Conservation (phyloP, 1,284 basidiomycete species). For the Fomitopsis pinicola region DNA sequence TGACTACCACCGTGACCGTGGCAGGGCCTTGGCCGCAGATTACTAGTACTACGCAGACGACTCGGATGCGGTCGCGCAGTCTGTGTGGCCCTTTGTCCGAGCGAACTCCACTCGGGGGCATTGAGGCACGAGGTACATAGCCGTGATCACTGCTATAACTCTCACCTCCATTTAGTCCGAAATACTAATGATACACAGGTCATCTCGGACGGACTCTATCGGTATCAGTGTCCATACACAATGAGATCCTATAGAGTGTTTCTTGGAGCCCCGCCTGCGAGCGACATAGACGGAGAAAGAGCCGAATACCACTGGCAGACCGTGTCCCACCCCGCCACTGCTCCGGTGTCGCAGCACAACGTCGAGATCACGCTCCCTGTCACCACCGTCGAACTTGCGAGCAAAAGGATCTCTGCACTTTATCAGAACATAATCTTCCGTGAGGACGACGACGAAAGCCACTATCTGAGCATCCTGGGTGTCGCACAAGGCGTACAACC, state of each 20-base stretch:
- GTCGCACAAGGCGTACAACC: not conserved
- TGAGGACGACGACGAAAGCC: slow-evolving; percentile 18
- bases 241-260: slow-evolving; percentile 31
- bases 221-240: not conserved
- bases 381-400: slow-evolving; percentile 57
- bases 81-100: too few relatives aligned
- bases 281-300: slow-evolving; percentile 25
- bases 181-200: too few relatives aligned
- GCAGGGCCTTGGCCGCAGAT: too few relatives aligned
- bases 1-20: not conserved
- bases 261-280: slow-evolving; percentile 40
- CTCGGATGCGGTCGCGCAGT: too few relatives aligned
- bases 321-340: slow-evolving; percentile 21
- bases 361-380: slow-evolving; percentile 27
- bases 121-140: too few relatives aligned
- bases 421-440: slow-evolving; percentile 66
- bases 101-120: too few relatives aligned
- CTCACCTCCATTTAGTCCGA: too few relatives aligned
- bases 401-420: slow-evolving; percentile 55
- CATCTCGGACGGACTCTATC: too few relatives aligned
- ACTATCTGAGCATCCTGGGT: slow-evolving; percentile 4
- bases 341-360: too few relatives aligned
- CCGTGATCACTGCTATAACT: too few relatives aligned
- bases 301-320: slow-evolving; percentile 38
- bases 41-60: too few relatives aligned